Conservation (phyloP, 495 filamentous ascomycete species). For the Talaromyces ruber region DNA sequence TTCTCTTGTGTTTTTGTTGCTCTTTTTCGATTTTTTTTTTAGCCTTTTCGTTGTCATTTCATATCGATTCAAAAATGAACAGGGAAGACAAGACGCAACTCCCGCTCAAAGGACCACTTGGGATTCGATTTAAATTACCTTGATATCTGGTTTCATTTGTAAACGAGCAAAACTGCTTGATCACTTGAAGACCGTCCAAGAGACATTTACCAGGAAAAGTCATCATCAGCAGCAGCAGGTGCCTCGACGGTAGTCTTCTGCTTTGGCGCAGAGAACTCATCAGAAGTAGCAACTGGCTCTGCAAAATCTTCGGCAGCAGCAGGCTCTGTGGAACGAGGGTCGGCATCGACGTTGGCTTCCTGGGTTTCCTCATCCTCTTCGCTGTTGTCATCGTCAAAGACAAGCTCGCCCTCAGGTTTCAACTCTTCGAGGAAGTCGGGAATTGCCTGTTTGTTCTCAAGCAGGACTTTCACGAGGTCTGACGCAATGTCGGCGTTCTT, state of each 20-base stretch:
- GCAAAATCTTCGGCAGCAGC: background rate
- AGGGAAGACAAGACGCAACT: background rate
- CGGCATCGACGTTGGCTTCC: background rate
- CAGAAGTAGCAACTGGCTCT: background rate
- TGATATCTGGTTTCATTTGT: background rate
- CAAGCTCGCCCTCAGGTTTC: conserved; percentile 40
- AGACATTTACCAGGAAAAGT: background rate
- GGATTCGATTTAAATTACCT: background rate
- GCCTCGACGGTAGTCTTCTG: background rate
- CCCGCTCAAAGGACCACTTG: background rate
- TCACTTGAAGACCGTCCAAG: background rate
- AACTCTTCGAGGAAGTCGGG: conserved; percentile 72
- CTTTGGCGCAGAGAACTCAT: background rate
- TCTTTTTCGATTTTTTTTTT: background rate
- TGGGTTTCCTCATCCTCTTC: conserved; percentile 24
- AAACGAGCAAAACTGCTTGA: background rate
- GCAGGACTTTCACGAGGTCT: conserved; percentile 64
- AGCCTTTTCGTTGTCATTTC: background rate
- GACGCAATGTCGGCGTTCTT: conserved; percentile 59
- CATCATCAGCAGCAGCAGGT: background rate
- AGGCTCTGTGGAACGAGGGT: background rate
- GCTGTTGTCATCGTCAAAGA: conserved; percentile 56
- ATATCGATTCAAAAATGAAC: background rate
- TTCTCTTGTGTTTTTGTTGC: background rate
- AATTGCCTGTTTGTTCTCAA: conserved; percentile 68